Percentiles rank a stretch among this genome's conserved stretches.
Evolutionary conservation across 139 green algal species (phyloP).

Genomic region (Chlorella sp.): DNA sequence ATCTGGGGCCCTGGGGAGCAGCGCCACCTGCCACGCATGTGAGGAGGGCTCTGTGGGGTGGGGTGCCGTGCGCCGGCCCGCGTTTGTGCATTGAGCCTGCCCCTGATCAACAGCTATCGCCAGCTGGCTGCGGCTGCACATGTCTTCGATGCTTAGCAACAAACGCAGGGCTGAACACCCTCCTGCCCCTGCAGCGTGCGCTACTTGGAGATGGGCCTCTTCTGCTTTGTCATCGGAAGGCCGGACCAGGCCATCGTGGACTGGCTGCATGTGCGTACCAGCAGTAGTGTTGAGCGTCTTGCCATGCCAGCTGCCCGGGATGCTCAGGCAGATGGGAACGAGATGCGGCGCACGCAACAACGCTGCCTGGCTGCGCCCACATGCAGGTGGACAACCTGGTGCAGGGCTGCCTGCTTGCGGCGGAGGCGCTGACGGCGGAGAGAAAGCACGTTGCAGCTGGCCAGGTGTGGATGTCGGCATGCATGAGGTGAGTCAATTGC

Average conservation of each 20-base stretch:
- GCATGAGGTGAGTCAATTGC: too few relatives aligned
- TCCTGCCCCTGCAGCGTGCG: not conserved
- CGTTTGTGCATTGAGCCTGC: too few relatives aligned
- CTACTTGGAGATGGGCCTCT: conserved; percentile 22
- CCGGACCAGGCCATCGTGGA: conserved; percentile 17
- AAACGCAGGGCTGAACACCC: too few relatives aligned
- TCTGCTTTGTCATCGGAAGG: conserved; percentile 29
- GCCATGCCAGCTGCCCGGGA: too few relatives aligned
- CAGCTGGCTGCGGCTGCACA: too few relatives aligned
- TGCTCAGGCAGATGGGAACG: too few relatives aligned
- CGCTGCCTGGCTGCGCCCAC: not conserved
- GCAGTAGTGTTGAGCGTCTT: too few relatives aligned
- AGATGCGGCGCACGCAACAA: not conserved
- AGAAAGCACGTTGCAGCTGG: conserved; percentile 36
- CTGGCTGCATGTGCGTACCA: conserved; percentile 38
- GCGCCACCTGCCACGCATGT: conserved; percentile 48
- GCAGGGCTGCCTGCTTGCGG: conserved; percentile 25
- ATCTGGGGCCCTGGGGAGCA: conserved; percentile 52
- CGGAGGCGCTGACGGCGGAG: conserved; percentile 6
- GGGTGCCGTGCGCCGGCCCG: too few relatives aligned
- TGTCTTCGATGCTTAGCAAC: too few relatives aligned
- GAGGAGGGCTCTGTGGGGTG: not conserved
- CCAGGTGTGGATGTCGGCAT: too few relatives aligned
- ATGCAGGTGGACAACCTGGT: conserved; percentile 45
- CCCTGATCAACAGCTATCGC: too few relatives aligned